Evolutionary conservation across 192 early-diverging fungal species (phyloP), one percentile per base, ranked within the genome.

Genomic region (Umbelopsis vinacea): DNA sequence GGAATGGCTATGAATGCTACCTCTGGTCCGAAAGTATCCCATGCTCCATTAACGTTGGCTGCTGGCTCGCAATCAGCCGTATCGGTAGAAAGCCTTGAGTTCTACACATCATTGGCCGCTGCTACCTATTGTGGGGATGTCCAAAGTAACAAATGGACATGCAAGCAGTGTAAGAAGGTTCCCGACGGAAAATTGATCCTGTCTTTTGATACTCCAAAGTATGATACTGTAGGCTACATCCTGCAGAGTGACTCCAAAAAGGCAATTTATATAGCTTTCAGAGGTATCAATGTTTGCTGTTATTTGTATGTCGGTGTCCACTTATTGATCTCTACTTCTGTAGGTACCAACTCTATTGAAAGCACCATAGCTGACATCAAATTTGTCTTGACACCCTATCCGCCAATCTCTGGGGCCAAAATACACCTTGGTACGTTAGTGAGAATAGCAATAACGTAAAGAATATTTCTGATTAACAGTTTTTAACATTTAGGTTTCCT

Each of bases 61-160:
- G 2, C 45, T 52, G 6, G 40, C 23, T 63, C 71, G 10, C 46
- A 50, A 14, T 52, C 50, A 10, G 24, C 68, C 14, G 24, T 53
- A 43, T 43, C 11, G n/a, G 46, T 79, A 10, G 33, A 46, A 6
- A 38, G 3, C 7, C 46, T 75, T 6, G 33, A 74, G 23, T 43
- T 69, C 4, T 67, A 70, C 40, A 47, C 73, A 12, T 35, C 33
- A 2, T 29, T 79, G 48, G 50, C 77, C 11, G 70, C 73, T 24
- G 52, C n/a, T 43, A 60, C 77, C 19, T 79, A 79, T 26, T 79
- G 77, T 35, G 22, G n/a, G 2, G 69, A 68, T 14, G 52, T 67
- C 10, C 67, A 35, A 19, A 33, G 8, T 6, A 45, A 46, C 19
- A 23, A 4, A 1, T 72, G 73, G 70, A 35, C 11, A 23, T 79